Base-by-base conservation (phyloP, 2,329 filamentous ascomycete species). In the Leptographium procerum region DNA sequence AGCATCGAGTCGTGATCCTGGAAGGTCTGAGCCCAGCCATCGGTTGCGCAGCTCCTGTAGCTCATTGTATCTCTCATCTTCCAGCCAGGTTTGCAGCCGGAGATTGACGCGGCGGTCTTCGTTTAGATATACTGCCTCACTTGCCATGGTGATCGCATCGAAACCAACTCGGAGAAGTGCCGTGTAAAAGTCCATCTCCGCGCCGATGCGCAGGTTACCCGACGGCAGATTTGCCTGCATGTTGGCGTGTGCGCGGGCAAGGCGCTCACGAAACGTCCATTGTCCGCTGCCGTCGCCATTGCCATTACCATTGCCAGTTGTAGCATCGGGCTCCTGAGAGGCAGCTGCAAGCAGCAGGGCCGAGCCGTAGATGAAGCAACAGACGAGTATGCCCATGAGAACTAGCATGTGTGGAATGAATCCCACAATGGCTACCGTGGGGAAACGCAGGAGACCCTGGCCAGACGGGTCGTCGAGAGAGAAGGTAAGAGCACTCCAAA, bases 391-490 rank as follows among this genome's bases (percentile, higher is more conserved):
- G 0, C 92, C 94, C 9, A 81, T 66, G 1, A 97, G 72, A 14
- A 97, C 89, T 28, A 96, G 75, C n/a, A 97, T 78, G 70, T 97
- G 92, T 1, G 94, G 94, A 40, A 97, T 87, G 69, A 97, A 96
- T 1, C 92, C 90, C 33, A 97, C 87, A 60, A 97, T 91, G 66
- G 89, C 96, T 47, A 97, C 91, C 0, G 91, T 96, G 4, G 94
- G 94, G 64, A 95, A 96, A 61, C 89, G 83, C 48, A 96, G 77
- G 13, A 96, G 77, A 4, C 89, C 87, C 66, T 85, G 81, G 26
- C 74, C 74, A 0, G 74, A 69, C 6, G 84, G 70, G 60, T 88
- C 82, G 34, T 86, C 81, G 19, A 83, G 66, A 7, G 82, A 82
- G 61, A 82, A 86, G 10, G 75, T 77, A 31, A 83, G 67, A 36